A percentile compares a stretch with the other conserved stretches of the same genome.
Conservation (phyloP, 768 basidiomycete genomes). For the Mycena pura region DNA sequence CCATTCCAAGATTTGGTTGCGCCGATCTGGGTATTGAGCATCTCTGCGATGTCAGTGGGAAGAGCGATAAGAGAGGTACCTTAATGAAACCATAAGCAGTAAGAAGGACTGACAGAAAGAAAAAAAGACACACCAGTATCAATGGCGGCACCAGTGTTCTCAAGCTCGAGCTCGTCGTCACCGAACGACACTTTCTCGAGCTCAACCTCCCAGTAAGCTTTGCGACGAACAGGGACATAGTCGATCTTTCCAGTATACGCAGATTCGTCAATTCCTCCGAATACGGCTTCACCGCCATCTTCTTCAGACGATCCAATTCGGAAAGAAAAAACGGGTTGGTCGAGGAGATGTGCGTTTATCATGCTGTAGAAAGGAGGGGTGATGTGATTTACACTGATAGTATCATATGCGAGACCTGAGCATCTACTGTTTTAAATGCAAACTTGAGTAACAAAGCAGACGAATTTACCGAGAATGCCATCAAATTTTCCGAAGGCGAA, state of each 20-base stretch:
- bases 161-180: constrained; percentile 85
- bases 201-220: constrained; percentile 99
- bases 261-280: constrained; percentile 83
- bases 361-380: constrained; percentile 94
- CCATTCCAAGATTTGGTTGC: constrained; percentile 96
- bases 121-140: constrained; percentile 67
- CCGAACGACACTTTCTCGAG: constrained; percentile 88
- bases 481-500: constrained; percentile 95
- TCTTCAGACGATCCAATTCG: constrained; percentile 84
- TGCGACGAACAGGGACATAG: constrained; percentile 92
- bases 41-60: constrained; percentile 94
- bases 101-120: constrained; percentile 3
- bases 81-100: constrained; percentile 28
- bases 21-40: constrained; percentile 95
- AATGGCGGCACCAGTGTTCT: constrained; percentile 92
- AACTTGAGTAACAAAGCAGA: not conserved
- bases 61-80: constrained; percentile 95
- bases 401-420: constrained; percentile 92
- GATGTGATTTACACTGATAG: constrained; percentile 93
- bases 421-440: not conserved
- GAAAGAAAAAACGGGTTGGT: constrained; percentile 93
- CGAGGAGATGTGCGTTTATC: constrained; percentile 82
- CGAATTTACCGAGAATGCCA: not conserved
- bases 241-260: constrained; percentile 82
- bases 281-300: constrained; percentile 90